These are phyloP conservation scores for Setomelanomma holmii DNA, from an alignment of 2,329 filamentous ascomycete species.

Conservation along the genomic window DNA sequence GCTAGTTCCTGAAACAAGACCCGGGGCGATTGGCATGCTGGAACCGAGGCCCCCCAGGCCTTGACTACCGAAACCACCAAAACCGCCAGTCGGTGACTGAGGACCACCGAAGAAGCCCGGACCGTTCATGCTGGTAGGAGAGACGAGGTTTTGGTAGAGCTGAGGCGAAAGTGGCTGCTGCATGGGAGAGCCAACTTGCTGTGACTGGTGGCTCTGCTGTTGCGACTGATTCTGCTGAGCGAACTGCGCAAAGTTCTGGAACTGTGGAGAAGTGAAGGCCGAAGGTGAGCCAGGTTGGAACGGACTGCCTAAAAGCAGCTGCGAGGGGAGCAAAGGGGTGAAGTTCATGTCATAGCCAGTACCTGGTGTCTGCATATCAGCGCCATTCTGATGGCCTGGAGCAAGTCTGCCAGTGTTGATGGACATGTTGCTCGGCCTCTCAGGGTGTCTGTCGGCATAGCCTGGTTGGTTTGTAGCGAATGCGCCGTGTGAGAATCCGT, in stretches of 20 bases:
- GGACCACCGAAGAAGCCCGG: constrained; percentile 81
- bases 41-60: constrained; percentile 71
- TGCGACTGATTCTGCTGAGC: constrained; percentile 63
- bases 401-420: constrained; percentile 84
- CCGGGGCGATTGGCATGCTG: constrained; percentile 77
- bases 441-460: constrained; percentile 85
- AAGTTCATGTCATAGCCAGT: constrained; percentile 98
- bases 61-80: constrained; percentile 68
- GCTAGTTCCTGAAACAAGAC: constrained; percentile 87
- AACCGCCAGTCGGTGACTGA: constrained; percentile 85
- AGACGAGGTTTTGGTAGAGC: constrained; percentile 84
- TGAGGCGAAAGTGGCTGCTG: constrained; percentile 76
- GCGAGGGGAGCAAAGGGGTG: constrained; percentile 91
- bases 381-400: constrained; percentile 62
- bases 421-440: constrained; percentile 83
- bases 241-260: constrained; percentile 82
- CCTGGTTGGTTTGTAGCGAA: constrained; percentile 84
- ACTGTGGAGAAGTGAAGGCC: constrained; percentile 89
- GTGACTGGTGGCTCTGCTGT: constrained; percentile 64
- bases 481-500: constrained; percentile 90
- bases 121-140: constrained; percentile 81
- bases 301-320: constrained; percentile 91
- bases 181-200: constrained; percentile 74
- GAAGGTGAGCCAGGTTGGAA: constrained; percentile 95
- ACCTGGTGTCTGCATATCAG: constrained; percentile 84